A percentile compares a stretch with the other conserved stretches of the same genome.
phyloP scores from a whole-genome alignment of 2,329 filamentous ascomycete genomes.

The Paracamarosporium sp. region DNA sequence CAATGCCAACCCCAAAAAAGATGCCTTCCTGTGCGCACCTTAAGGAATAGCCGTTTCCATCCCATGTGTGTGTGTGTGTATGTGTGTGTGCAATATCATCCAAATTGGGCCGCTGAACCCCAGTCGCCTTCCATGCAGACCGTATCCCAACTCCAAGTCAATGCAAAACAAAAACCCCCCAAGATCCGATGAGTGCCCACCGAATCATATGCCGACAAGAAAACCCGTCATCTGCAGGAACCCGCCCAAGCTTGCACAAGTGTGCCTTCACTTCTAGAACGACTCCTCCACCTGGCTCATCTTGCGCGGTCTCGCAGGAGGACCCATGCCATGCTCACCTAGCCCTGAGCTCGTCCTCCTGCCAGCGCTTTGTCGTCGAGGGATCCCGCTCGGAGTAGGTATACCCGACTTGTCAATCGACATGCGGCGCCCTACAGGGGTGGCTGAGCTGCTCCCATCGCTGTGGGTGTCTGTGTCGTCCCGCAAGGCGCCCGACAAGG shows the following conservation, averaged over 20 bases:
- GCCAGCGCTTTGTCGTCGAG: slow-evolving; percentile 60
- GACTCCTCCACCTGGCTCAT: slow-evolving; percentile 61
- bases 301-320: slow-evolving; percentile 56
- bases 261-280: slow-evolving; percentile 49
- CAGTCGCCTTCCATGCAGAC: neutral
- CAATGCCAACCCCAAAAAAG: slow-evolving; percentile 14
- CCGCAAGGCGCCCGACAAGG: slow-evolving; percentile 37
- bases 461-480: slow-evolving; percentile 57
- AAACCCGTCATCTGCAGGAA: slow-evolving; percentile 28
- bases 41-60: neutral
- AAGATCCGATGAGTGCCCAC: slow-evolving; percentile 22
- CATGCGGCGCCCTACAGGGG: slow-evolving; percentile 53
- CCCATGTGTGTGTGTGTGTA: too few relatives aligned
- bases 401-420: slow-evolving; percentile 57
- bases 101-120: neutral
- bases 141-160: slow-evolving; percentile 18
- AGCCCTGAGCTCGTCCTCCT: slow-evolving; percentile 46
- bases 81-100: slow-evolving; percentile 17
- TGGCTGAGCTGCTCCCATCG: slow-evolving; percentile 46
- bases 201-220: slow-evolving; percentile 27
- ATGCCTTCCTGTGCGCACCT: neutral
- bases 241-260: slow-evolving; percentile 8
- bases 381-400: slow-evolving; percentile 56
- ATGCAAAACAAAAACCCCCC: slow-evolving; percentile 24
- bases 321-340: slow-evolving; percentile 54